Evolutionary conservation across 176 grass and related monocot genomes (phyloP), one percentile per base, ranked within the genome.

Genomic region (Oryza longistaminata): DNA sequence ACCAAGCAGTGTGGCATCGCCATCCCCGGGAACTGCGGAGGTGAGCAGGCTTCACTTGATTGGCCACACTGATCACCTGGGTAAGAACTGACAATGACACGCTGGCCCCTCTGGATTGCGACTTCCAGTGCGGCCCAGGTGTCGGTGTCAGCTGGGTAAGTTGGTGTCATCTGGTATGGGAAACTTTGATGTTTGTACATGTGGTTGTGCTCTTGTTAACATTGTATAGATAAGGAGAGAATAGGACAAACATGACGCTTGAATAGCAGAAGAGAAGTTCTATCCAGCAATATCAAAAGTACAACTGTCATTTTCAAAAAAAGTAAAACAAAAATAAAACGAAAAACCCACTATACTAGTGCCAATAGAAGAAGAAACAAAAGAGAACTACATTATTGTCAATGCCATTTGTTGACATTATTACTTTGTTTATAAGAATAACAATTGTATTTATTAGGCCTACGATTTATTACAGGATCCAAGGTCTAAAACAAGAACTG

Each of bases 1-100:
- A 52, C 65, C 67, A 31, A 82, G 9, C 50, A 82, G 77, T 85
- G 88, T 3, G 6, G 52, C 3, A 72, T 81, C 31, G 70, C 27
- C 65, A 52, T 90, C 66, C 55, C 83, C 0, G 6, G 14, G 2
- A 66, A 42, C 66, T 86, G 79, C 21, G 44, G 66, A 72, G 86
- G 78, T 86, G 66, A 73, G 79, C 26, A 77, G 50, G 50, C 34
- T 60, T 58, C 42, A 48, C 25, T 52, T 22, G 3, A 7, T 52
- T 33, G 39, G 25, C 7, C 35, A 62, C 21, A 24, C 58, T 62
- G 8, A 62, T 62, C 7, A 29, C 13, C 79, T 27, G 13, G 13
- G 22, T 68, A 42, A 39, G 49, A 33, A 22, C 46, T 64, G 22
- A 64, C 5, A 21, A 11, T 70, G 39, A 65, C 40, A 76, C 65